Evolutionary conservation across 768 basidiomycete species (phyloP), one percentile per base, ranked within the genome.

Genomic region (Auricularia sp.): DNA sequence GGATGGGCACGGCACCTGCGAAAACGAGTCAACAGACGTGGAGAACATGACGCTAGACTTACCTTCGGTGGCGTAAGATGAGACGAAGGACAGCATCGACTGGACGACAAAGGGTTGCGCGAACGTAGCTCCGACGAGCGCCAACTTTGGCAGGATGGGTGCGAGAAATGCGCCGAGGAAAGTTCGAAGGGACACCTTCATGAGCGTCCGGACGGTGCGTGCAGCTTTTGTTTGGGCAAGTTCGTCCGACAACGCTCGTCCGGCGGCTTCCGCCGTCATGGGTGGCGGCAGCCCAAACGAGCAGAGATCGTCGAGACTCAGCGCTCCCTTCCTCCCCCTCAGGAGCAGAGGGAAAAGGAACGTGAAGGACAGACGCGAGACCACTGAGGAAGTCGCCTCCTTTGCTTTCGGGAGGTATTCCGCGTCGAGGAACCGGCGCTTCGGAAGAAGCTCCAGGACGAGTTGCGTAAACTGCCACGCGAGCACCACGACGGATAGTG

Each of bases 61-160:
- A 33, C 33, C 34, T 34, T 61, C 35, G 18, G 61, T 45, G 16
- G 61, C 36, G 36, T 24, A 47, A 11, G 61, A 47, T 3, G 42
- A 29, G 21, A 65, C 63, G 47, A 62, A 65, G 11, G 33, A 29
- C 6, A 65, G 62, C 45, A 63, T 65, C 29, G 42, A 21, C 39
- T 63, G 39, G 3, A 65, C 24, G 62, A 65, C 36, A 24, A 62
- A 63, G 16, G 65, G 65, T 29, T 65, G 65, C n/a, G 61, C 65
- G 42, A 65, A 65, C 3, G 65, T 65, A 3, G 65, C 61, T 3
- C 34, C 21, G n/a, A 65, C 18, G 3, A 62, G 47, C 34, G 35
- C 47, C 61, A 65, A 24, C n/a, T 61, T 61, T 3, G 65, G 65
- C 5, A 65, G 16, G 6, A 65, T 35, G 44, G 56, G 56, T 34